These are phyloP conservation scores for Boletus vinaceobasis DNA, from an alignment of 768 basidiomycete genomes.

Conservation along the genomic window DNA sequence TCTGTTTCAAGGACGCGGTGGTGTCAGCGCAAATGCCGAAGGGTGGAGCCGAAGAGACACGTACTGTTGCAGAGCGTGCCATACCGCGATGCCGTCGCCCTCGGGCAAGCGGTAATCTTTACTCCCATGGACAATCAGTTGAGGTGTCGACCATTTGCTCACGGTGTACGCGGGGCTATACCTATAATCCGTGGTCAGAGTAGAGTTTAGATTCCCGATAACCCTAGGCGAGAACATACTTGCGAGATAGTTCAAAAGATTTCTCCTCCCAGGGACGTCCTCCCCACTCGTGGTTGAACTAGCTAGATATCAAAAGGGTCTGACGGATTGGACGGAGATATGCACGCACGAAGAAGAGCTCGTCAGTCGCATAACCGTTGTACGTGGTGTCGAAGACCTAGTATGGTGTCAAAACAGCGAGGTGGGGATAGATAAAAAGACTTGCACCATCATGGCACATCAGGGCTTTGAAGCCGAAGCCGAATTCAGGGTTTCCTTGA, in stretches of 20 bases:
- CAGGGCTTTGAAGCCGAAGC: conserved; percentile 87
- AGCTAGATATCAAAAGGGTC: neutral
- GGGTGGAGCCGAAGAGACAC: conserved; percentile 26
- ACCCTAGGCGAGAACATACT: conserved; percentile 37
- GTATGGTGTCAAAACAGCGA: neutral
- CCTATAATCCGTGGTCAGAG: conserved; percentile 30
- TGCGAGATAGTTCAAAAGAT: conserved; percentile 49
- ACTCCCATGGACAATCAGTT: conserved; percentile 80
- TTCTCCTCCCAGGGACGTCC: conserved; percentile 74
- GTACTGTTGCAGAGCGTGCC: conserved; percentile 82
- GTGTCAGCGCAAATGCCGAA: neutral
- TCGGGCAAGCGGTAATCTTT: conserved; percentile 89
- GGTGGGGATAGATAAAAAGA: conserved; percentile 12
- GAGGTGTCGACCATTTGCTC: conserved; percentile 80
- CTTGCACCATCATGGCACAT: conserved; percentile 87
- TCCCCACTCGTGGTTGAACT: conserved; percentile 89
- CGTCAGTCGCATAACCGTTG: conserved; percentile 88
- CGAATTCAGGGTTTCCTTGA: conserved; percentile 87
- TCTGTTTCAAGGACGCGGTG: conserved; percentile 35
- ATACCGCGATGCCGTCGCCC: conserved; percentile 77
- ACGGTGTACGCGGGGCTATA: conserved; percentile 82
- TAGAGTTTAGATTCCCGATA: neutral
- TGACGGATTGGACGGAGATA: neutral
- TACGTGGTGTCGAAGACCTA: conserved; percentile 75
- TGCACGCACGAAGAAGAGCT: conserved; percentile 77